phyloP scores from a whole-genome alignment of 768 basidiomycete species.

The Xerocomellus amylosporus region DNA sequence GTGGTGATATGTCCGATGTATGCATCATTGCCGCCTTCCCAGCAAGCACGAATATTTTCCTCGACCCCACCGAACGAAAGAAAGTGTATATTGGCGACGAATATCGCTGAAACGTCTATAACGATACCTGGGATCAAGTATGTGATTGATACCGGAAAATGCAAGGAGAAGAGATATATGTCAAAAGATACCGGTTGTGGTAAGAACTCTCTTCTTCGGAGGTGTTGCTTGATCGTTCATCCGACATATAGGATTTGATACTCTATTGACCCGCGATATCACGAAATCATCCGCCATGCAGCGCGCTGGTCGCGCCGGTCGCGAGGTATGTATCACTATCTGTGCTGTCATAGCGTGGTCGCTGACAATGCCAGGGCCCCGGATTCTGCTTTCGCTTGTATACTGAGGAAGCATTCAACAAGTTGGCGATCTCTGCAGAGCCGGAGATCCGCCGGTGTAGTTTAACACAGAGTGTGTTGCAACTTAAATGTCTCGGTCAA shows the following conservation, averaged over 20 bases:
- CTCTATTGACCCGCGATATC: conserved; percentile 76
- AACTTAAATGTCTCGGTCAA: conserved; percentile 81
- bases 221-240: not conserved
- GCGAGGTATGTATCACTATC: conserved; percentile 54
- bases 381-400: conserved; percentile 93
- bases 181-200: conserved; percentile 68
- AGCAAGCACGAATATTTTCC: conserved; percentile 77
- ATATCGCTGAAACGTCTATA: conserved; percentile 97
- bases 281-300: conserved; percentile 91
- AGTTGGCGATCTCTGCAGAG: conserved; percentile 62
- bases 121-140: conserved; percentile 95
- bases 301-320: conserved; percentile 93
- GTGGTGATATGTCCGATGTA: conserved; percentile 80
- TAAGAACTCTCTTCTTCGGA: conserved; percentile 22
- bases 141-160: conserved; percentile 94
- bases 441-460: conserved; percentile 92
- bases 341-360: not conserved
- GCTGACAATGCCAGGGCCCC: conserved; percentile 47
- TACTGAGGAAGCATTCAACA: conserved; percentile 74
- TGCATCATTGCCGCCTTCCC: conserved; percentile 74
- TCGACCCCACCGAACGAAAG: conserved; percentile 64
- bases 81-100: conserved; percentile 94
- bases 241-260: conserved; percentile 72
- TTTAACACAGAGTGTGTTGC: conserved; percentile 77
- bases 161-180: conserved; percentile 90